phyloP scores from a whole-genome alignment of 208 protist species.

The Acanthamoeba polyphaga region DNA sequence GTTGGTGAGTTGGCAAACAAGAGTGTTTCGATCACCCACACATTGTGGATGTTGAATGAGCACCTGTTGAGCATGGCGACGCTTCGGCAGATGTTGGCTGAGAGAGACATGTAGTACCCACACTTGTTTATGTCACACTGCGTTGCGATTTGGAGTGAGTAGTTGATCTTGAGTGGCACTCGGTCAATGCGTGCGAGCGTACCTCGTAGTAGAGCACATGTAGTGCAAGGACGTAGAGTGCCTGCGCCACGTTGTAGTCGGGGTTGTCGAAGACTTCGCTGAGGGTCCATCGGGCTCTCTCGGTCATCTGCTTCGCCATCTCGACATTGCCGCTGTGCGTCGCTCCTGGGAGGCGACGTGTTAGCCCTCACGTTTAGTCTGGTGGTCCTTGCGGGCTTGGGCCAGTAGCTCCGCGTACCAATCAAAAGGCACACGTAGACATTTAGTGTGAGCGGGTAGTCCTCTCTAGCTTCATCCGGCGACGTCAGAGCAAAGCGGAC shows the following conservation, averaged over 20 bases:
- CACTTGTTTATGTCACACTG: not conserved
- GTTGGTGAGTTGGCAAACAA: no score
- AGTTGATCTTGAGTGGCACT: no score
- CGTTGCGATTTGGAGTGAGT: no score
- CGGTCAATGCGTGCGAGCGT: not conserved
- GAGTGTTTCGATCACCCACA: no score
- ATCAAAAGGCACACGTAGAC: slow-evolving; percentile 19
- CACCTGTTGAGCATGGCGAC: not conserved
- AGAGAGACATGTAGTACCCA: slow-evolving; percentile 1
- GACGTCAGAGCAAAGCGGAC: slow-evolving; percentile 1
- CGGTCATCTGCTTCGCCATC: slow-evolving; percentile 9
- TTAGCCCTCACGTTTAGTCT: no score
- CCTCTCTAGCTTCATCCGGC: not conserved
- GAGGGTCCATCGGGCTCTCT: not conserved
- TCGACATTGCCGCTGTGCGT: not conserved
- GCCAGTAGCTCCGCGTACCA: not conserved
- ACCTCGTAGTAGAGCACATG: slow-evolving; percentile 19
- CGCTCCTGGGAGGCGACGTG: not conserved
- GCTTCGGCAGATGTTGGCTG: not conserved
- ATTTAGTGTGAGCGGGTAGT: not conserved
- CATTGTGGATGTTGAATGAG: not conserved
- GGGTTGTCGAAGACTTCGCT: not conserved
- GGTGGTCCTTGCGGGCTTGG: not conserved
- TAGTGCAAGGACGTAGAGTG: not conserved
- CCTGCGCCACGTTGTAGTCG: slow-evolving; percentile 21